phyloP scores from a whole-genome alignment of 208 protist species.

The Acanthamoeba divionensis region DNA sequence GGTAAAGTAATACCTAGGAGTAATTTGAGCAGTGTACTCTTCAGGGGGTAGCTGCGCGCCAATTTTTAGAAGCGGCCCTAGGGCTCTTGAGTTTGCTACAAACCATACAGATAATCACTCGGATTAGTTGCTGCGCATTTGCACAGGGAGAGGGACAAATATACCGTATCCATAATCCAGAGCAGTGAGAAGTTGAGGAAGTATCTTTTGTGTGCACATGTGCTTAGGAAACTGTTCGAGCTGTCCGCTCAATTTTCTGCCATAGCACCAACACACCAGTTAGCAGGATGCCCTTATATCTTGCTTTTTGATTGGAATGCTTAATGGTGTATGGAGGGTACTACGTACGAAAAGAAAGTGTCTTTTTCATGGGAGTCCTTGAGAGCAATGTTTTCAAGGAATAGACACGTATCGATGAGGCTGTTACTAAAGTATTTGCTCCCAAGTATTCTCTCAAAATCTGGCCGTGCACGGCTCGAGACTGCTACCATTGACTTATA shows the following conservation, averaged over 20 bases:
- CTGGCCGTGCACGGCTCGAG: neutral
- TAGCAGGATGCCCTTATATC: too few relatives aligned
- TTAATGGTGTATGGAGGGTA: neutral
- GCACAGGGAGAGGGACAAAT: neutral
- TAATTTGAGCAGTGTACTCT: constrained; percentile 58
- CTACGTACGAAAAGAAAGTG: constrained; percentile 66
- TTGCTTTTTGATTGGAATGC: too few relatives aligned
- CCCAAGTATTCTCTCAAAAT: neutral
- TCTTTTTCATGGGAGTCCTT: constrained; percentile 73
- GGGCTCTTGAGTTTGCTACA: constrained; percentile 42
- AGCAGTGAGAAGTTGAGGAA: constrained; percentile 68
- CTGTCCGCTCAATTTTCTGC: constrained; percentile 61
- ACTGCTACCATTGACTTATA: neutral
- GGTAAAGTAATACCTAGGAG: constrained; percentile 38
- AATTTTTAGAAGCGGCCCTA: constrained; percentile 73
- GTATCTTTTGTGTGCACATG: constrained; percentile 71
- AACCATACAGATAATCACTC: neutral
- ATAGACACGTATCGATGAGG: constrained; percentile 64
- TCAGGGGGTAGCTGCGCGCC: constrained; percentile 57
- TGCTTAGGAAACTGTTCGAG: constrained; percentile 68
- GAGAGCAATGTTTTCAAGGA: constrained; percentile 70
- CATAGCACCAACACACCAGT: neutral
- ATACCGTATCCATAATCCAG: constrained; percentile 69
- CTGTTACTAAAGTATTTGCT: constrained; percentile 64
- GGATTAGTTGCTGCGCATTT: constrained; percentile 18